Conservation (phyloP, 805 yeast genomes). For the Kuraishia hungarica region DNA sequence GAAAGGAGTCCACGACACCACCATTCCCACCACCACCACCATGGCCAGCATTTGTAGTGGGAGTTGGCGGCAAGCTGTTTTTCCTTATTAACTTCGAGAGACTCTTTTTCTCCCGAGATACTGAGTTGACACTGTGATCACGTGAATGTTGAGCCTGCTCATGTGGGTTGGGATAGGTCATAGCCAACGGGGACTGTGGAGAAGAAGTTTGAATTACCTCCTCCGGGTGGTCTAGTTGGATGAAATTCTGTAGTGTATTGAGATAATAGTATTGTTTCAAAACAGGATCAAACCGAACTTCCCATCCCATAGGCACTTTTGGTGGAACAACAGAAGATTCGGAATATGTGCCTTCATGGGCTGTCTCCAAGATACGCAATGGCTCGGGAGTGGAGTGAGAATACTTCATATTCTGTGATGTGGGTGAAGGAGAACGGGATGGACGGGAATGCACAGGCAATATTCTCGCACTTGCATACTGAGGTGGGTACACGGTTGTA, state of each 20-base stretch:
- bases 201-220: slow-evolving; percentile 23
- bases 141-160: neutral
- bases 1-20: neutral
- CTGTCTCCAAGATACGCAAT: neutral
- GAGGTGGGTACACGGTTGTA: neutral
- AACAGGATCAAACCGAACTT: slow-evolving; percentile 26
- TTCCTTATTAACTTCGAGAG: neutral
- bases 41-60: neutral
- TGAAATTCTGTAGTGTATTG: slow-evolving; percentile 22
- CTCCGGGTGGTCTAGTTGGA: slow-evolving; percentile 36
- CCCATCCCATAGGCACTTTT: slow-evolving; percentile 22
- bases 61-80: neutral
- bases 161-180: slow-evolving; percentile 1
- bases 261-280: slow-evolving; percentile 32
- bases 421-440: neutral
- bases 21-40: neutral
- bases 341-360: neutral
- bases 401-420: neutral
- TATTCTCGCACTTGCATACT: neutral
- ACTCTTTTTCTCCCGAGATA: neutral
- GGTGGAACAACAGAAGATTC: slow-evolving; percentile 1
- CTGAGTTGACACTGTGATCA: neutral
- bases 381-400: neutral
- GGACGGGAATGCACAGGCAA: neutral
- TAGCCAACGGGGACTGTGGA: slow-evolving; percentile 1